Conservation (phyloP, 2,329 filamentous ascomycete genomes). For the Alternaria sp. region DNA sequence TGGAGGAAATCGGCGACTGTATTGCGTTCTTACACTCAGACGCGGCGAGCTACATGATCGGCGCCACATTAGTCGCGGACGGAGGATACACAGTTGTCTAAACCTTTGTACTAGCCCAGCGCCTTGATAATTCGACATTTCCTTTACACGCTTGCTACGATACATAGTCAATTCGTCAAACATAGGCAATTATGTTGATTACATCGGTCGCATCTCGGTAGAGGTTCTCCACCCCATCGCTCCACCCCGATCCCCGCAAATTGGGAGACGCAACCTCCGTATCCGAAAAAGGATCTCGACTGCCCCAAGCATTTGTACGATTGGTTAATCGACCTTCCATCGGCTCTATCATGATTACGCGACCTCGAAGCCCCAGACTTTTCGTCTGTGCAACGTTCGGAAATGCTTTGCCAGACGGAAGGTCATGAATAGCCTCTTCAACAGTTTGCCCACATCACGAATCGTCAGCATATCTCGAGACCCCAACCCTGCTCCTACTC, state of each 20-base stretch:
- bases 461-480: background rate
- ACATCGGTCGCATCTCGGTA: background rate
- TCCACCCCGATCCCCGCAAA: background rate
- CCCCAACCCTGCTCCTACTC: background rate
- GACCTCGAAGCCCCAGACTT: background rate
- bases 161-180: background rate
- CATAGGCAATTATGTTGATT: background rate
- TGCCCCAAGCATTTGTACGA: background rate
- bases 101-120: background rate
- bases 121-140: background rate
- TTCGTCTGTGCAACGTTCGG: constrained; percentile 1
- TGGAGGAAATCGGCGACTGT: constrained; percentile 73
- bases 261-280: background rate
- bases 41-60: constrained; percentile 74
- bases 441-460: constrained; percentile 11
- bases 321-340: background rate
- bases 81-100: constrained; percentile 49
- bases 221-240: background rate
- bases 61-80: constrained; percentile 72
- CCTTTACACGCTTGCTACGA: background rate
- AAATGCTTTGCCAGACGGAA: constrained; percentile 23
- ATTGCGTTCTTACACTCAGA: constrained; percentile 74
- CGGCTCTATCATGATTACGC: background rate
- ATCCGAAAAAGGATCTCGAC: background rate
- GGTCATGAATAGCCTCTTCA: constrained; percentile 3